A percentile compares a stretch with the other conserved stretches of the same genome.
Evolutionary conservation across 768 basidiomycete genomes (phyloP).

Genomic region (Hirschioporus abietinus): DNA sequence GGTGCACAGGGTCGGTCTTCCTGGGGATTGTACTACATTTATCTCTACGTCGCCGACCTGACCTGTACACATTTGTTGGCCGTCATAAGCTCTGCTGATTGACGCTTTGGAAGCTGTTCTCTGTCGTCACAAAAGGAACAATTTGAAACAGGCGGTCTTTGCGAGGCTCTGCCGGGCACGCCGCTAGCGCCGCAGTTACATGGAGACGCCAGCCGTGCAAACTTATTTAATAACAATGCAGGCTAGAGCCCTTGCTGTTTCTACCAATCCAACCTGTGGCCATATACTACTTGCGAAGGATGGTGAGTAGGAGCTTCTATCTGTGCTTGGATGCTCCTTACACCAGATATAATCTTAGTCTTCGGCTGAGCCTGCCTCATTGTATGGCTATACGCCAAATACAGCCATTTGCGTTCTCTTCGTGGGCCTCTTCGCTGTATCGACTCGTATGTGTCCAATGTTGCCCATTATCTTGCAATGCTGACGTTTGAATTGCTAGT

Average conservation of each 20-base stretch:
- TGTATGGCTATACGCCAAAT: slow-evolving; percentile 32
- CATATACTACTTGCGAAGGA: neutral
- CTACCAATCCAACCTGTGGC: neutral
- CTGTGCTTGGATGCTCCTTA: neutral
- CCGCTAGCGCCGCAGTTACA: neutral
- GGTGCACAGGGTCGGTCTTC: neutral
- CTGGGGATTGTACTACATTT: neutral
- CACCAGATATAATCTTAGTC: neutral
- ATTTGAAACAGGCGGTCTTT: neutral
- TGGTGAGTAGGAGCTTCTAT: neutral
- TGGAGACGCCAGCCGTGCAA: neutral
- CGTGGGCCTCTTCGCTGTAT: slow-evolving; percentile 27
- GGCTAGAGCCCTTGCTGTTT: no score
- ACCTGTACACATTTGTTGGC: neutral
- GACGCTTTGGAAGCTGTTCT: neutral
- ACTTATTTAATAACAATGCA: neutral
- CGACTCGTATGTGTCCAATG: slow-evolving; percentile 19
- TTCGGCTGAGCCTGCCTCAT: neutral
- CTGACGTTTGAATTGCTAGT: neutral
- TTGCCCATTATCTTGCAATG: neutral
- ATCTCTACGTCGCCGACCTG: neutral
- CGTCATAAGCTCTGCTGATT: neutral
- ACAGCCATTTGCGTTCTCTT: slow-evolving; percentile 31
- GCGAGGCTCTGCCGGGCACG: neutral
- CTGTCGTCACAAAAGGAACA: neutral